Conservation (phyloP, 169 alveolate species). For the Cytauxzoon felis region DNA sequence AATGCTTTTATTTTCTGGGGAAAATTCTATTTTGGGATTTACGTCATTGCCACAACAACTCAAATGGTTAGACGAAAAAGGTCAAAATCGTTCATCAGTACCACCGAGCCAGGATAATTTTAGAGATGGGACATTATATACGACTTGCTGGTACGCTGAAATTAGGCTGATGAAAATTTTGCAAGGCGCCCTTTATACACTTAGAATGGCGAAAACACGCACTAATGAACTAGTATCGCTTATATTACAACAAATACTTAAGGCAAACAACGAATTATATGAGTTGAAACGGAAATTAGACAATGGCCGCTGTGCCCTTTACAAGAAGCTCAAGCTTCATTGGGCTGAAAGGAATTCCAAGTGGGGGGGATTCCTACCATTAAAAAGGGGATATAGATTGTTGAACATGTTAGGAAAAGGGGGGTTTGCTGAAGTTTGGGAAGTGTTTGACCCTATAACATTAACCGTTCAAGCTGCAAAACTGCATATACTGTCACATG, state of each 20-base stretch:
- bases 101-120: conserved; percentile 77
- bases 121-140: conserved; percentile 75
- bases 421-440: conserved; percentile 91
- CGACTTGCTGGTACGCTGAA: conserved; percentile 71
- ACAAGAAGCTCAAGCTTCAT: conserved; percentile 67
- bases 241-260: conserved; percentile 62
- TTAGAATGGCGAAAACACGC: conserved; percentile 37
- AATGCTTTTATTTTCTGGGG: conserved; percentile 30
- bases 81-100: conserved; percentile 46
- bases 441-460: conserved; percentile 83
- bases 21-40: conserved; percentile 22
- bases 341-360: conserved; percentile 74
- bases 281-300: conserved; percentile 69
- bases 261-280: conserved; percentile 63
- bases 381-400: conserved; percentile 72
- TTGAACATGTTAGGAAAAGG: conserved; percentile 87
- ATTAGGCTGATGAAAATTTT: conserved; percentile 65
- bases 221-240: conserved; percentile 43
- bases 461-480: conserved; percentile 85
- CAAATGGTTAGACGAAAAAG: conserved; percentile 70
- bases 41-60: conserved; percentile 59
- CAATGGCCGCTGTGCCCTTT: conserved; percentile 69
- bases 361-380: conserved; percentile 74
- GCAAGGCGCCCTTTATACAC: conserved; percentile 55
- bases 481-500: conserved; percentile 81